These are phyloP conservation scores for Craspedostauros australis DNA, from an alignment of 108 stramenopile genomes.

Conservation along the genomic window DNA sequence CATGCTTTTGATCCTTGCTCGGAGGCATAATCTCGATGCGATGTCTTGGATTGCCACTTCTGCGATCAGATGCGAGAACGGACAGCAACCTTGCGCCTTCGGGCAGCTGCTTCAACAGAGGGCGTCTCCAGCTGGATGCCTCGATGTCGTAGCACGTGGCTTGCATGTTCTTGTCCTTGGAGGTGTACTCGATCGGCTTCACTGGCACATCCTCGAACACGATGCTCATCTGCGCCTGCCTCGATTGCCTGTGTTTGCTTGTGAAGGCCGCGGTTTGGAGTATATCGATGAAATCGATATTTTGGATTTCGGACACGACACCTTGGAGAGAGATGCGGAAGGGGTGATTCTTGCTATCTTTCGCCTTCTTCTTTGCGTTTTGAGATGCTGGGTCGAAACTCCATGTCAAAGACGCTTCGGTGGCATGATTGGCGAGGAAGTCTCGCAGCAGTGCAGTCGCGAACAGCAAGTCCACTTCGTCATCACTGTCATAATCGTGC, in stretches of 20 bases:
- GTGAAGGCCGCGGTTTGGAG: constrained; percentile 31
- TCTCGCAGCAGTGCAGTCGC: background rate
- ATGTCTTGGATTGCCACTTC: constrained; percentile 38
- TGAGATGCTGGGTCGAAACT: too few relatives aligned
- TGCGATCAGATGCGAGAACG: constrained; percentile 56
- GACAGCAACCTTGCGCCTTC: constrained; percentile 66
- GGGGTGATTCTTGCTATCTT: background rate
- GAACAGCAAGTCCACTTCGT: constrained; percentile 2
- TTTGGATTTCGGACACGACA: constrained; percentile 19
- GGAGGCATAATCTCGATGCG: constrained; percentile 25
- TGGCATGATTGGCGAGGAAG: background rate
- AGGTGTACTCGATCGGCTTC: background rate
- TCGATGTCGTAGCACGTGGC: background rate
- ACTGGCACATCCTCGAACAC: too few relatives aligned
- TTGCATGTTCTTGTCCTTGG: background rate
- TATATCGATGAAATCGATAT: constrained; percentile 42
- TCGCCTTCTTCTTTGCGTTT: constrained; percentile 22
- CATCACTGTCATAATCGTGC: background rate
- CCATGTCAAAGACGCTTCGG: too few relatives aligned
- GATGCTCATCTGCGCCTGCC: too few relatives aligned
- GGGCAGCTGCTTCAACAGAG: constrained; percentile 56
- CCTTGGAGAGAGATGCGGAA: constrained; percentile 12
- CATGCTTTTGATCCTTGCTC: constrained; percentile 1
- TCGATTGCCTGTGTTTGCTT: too few relatives aligned
- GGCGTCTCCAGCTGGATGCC: constrained; percentile 24